phyloP scores from a whole-genome alignment of 2,329 filamentous ascomycete species.

The Trichoderma gracile region DNA sequence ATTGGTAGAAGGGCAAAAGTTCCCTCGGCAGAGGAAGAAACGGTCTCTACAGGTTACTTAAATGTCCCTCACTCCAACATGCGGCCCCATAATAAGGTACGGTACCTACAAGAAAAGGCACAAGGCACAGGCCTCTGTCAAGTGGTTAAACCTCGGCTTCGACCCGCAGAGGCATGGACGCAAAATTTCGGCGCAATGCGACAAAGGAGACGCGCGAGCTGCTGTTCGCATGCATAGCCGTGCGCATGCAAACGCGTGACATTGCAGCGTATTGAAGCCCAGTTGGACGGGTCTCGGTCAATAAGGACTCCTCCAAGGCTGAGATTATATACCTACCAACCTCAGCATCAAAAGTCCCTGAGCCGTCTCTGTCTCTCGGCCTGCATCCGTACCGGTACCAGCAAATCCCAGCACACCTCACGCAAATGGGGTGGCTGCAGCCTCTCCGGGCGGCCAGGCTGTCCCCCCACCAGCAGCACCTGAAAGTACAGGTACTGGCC shows the following conservation, averaged over 20 bases:
- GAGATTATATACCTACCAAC: too few relatives aligned
- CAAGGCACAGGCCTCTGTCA: too few relatives aligned
- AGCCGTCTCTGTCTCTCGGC: too few relatives aligned
- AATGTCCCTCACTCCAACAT: too few relatives aligned
- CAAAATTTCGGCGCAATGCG: not conserved
- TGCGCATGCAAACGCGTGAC: not conserved
- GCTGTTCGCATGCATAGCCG: slow-evolving; percentile 7
- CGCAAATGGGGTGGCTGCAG: slow-evolving; percentile 21
- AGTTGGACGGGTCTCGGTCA: not conserved
- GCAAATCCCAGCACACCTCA: not conserved
- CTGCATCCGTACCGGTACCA: not conserved
- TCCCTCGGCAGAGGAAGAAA: too few relatives aligned
- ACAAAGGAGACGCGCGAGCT: not conserved
- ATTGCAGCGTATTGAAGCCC: not conserved
- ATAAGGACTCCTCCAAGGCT: not conserved
- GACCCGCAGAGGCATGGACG: not conserved
- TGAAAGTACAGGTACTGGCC: not conserved
- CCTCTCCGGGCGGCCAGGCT: slow-evolving; percentile 20
- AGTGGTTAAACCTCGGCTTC: not conserved
- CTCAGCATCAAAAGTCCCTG: too few relatives aligned
- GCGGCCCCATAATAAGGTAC: too few relatives aligned
- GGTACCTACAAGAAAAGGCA: too few relatives aligned
- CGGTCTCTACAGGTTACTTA: too few relatives aligned
- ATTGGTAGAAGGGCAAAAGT: not conserved
- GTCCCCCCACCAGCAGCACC: slow-evolving; percentile 7